Conservation (phyloP, 495 filamentous ascomycete genomes). For the Coniosporium apollinis region DNA sequence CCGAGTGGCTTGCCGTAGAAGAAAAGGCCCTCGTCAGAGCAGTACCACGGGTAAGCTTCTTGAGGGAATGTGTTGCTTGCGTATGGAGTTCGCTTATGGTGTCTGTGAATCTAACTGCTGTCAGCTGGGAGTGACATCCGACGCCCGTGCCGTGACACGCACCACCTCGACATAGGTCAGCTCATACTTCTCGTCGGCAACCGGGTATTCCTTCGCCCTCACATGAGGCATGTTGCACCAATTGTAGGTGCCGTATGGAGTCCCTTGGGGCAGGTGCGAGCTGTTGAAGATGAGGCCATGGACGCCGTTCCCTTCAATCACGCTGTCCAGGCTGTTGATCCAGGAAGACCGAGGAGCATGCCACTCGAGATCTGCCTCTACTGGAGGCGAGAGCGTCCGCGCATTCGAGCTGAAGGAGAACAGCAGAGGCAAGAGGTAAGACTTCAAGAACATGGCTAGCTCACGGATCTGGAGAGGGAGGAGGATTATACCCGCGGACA, state of each 20-base stretch:
- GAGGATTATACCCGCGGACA: too few species aligned
- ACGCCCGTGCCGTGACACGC: constrained; percentile 8
- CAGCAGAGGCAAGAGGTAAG: too few species aligned
- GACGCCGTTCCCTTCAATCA: constrained; percentile 33
- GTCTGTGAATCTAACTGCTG: constrained; percentile 42
- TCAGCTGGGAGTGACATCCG: background rate
- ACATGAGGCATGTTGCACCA: constrained; percentile 70
- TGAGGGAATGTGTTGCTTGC: constrained; percentile 47
- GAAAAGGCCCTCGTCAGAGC: constrained; percentile 41
- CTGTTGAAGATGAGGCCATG: constrained; percentile 50
- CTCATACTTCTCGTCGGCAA: constrained; percentile 29
- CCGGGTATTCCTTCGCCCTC: constrained; percentile 36
- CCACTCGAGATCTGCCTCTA: constrained; percentile 38
- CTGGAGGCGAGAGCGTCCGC: too few species aligned
- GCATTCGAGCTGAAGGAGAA: too few species aligned
- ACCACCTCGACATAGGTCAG: constrained; percentile 52
- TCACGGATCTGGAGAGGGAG: too few species aligned
- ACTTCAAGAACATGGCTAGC: too few species aligned
- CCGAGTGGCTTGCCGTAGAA: constrained; percentile 37
- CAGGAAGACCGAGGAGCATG: constrained; percentile 36
- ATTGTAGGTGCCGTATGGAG: constrained; percentile 41
- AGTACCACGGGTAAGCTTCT: constrained; percentile 49
- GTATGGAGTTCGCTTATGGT: constrained; percentile 61
- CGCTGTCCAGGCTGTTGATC: constrained; percentile 39
- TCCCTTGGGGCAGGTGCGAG: constrained; percentile 29